Evolutionary conservation across 73 alveolate species (phyloP).

Genomic region (Paramecium octaurelia): DNA sequence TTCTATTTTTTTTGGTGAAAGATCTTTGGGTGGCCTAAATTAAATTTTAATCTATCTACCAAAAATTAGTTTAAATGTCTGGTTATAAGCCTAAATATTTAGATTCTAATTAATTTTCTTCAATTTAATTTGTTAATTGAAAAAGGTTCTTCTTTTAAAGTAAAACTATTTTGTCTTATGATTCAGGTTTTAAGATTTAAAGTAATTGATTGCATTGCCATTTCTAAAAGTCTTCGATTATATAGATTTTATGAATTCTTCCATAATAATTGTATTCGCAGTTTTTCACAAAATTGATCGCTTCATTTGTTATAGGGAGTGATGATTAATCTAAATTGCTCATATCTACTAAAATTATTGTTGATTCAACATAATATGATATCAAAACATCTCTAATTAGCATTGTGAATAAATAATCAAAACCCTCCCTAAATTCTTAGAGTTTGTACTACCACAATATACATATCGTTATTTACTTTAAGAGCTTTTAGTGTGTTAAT

Average conservation of each 20-base stretch:
- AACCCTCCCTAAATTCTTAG: not conserved
- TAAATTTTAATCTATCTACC: not conserved
- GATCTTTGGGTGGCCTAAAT: constrained; percentile 10
- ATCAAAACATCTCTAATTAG: not conserved
- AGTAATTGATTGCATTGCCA: not conserved
- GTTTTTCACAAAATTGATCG: not conserved
- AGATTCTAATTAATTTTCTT: not conserved
- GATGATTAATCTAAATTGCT: not conserved
- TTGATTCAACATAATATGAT: not conserved
- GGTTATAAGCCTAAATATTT: not conserved
- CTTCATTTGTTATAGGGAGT: not conserved
- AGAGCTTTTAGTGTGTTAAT: not conserved
- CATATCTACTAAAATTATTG: not conserved
- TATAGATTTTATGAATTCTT: not conserved
- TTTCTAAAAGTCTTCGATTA: not conserved
- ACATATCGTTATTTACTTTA: not conserved
- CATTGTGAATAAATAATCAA: not conserved
- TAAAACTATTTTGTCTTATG: not conserved
- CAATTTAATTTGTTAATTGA: not conserved
- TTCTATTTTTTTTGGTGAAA: not conserved
- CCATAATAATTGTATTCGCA: not conserved
- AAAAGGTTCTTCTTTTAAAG: not conserved
- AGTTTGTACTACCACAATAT: not conserved
- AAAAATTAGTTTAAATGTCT: not conserved
- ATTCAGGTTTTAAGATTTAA: not conserved